phyloP scores from a whole-genome alignment of 2,329 filamentous ascomycete species.

The Taxawa tesnikishii region DNA sequence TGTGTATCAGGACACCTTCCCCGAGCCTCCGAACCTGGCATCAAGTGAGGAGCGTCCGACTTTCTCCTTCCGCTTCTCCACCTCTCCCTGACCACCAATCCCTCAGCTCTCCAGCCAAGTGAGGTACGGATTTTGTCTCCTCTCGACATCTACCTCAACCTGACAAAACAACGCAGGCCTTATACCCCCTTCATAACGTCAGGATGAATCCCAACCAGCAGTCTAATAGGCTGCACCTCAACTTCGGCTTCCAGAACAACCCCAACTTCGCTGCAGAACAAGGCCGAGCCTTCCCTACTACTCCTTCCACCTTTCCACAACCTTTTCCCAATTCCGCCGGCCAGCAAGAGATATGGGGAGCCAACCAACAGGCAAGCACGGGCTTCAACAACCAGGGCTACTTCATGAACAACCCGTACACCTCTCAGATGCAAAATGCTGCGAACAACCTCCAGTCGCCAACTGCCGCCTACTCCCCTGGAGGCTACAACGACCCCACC shows the following conservation, averaged over 20 bases:
- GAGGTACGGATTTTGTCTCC: slow-evolving; percentile 1
- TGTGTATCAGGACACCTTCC: too few species aligned
- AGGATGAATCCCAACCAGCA: slow-evolving; percentile 13
- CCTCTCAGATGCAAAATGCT: slow-evolving; percentile 5
- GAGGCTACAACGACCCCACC: slow-evolving; percentile 64
- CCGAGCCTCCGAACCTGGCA: too few species aligned
- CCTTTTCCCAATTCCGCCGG: slow-evolving; percentile 52
- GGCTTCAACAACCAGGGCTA: slow-evolving; percentile 31
- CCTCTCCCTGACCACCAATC: too few species aligned
- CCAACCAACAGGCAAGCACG: slow-evolving; percentile 28
- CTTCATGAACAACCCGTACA: slow-evolving; percentile 39
- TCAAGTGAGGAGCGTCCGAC: too few species aligned
- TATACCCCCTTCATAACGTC: slow-evolving; percentile 1
- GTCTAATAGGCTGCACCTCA: slow-evolving; percentile 37
- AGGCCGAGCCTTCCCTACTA: slow-evolving; percentile 46
- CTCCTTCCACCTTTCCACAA: slow-evolving; percentile 91
- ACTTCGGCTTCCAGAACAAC: slow-evolving; percentile 31
- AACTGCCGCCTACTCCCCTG: slow-evolving; percentile 45
- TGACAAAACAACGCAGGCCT: too few species aligned
- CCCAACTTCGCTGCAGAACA: slow-evolving; percentile 29
- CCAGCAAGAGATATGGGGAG: slow-evolving; percentile 49
- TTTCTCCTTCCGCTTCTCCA: too few species aligned
- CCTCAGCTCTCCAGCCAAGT: too few species aligned
- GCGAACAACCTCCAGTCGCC: slow-evolving; percentile 16
- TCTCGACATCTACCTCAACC: background rate